Conservation (phyloP, 306 rosid species). For the Ormosia emarginata region DNA sequence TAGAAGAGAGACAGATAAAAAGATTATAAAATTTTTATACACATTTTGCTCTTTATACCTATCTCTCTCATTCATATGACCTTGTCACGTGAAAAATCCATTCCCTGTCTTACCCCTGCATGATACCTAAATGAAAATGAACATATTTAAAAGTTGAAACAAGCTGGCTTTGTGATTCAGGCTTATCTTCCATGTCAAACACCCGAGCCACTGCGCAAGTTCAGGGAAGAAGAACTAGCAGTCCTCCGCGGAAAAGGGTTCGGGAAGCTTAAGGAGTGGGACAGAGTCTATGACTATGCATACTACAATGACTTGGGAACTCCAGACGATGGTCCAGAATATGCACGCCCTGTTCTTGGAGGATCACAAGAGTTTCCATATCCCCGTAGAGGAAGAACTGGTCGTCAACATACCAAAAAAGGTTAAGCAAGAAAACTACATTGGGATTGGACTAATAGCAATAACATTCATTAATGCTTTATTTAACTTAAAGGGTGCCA, state of each 20-base stretch:
- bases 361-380: conserved; percentile 66
- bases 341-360: conserved; percentile 75
- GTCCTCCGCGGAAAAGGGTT: conserved; percentile 62
- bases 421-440: conserved; percentile 35
- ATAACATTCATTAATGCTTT: background rate
- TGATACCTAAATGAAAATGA: background rate
- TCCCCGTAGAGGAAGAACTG: conserved; percentile 82
- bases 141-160: background rate
- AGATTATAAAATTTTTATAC: no score
- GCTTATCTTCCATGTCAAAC: conserved; percentile 73
- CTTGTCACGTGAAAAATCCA: no score
- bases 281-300: conserved; percentile 91
- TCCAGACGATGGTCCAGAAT: conserved; percentile 53
- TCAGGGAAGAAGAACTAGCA: conserved; percentile 65
- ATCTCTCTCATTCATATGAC: no score
- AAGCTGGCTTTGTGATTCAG: conserved; percentile 31
- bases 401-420: conserved; percentile 58
- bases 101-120: no score
- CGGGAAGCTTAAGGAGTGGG: conserved; percentile 83
- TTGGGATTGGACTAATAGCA: background rate
- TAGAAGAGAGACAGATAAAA: no score
- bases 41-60: no score
- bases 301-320: conserved; percentile 79
- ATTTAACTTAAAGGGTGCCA: background rate
- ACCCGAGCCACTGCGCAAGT: conserved; percentile 52